These are phyloP conservation scores for Fonsecaea monophora DNA, from an alignment of 2,329 filamentous ascomycete species.

Conservation along the genomic window DNA sequence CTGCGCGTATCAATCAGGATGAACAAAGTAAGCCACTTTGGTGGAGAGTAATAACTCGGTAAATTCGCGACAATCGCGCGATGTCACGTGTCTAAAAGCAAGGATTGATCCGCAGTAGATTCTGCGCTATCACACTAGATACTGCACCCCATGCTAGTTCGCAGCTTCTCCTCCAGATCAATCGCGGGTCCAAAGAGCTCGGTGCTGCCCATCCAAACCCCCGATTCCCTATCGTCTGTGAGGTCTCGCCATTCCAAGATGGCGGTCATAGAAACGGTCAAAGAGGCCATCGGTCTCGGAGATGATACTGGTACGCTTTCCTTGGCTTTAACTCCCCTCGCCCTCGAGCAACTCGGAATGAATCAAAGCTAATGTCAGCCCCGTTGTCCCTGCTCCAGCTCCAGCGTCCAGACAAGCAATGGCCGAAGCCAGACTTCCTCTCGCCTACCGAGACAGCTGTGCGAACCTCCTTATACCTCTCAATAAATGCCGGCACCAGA, in stretches of 20 bases:
- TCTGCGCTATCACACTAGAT: neutral
- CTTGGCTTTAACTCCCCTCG: neutral
- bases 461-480: slow-evolving; percentile 92
- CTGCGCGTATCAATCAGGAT: neutral
- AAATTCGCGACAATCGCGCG: slow-evolving; percentile 1
- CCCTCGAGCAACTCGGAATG: slow-evolving; percentile 20
- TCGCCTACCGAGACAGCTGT: slow-evolving; percentile 94
- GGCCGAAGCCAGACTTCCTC: slow-evolving; percentile 84
- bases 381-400: slow-evolving; percentile 31
- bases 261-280: slow-evolving; percentile 53
- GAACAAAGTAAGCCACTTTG: neutral
- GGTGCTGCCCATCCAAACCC: neutral
- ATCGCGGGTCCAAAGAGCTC: slow-evolving; percentile 7
- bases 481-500: slow-evolving; percentile 90
- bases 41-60: neutral
- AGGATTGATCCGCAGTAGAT: neutral
- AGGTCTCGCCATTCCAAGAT: slow-evolving; percentile 24
- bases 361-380: slow-evolving; percentile 38
- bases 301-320: slow-evolving; percentile 48
- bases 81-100: neutral
- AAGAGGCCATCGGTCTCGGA: slow-evolving; percentile 56
- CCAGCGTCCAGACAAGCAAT: slow-evolving; percentile 85
- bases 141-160: neutral
- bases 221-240: neutral
- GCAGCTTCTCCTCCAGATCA: slow-evolving; percentile 10